Conservation (phyloP, 805 yeast genomes). For the Ogataea henricii region DNA sequence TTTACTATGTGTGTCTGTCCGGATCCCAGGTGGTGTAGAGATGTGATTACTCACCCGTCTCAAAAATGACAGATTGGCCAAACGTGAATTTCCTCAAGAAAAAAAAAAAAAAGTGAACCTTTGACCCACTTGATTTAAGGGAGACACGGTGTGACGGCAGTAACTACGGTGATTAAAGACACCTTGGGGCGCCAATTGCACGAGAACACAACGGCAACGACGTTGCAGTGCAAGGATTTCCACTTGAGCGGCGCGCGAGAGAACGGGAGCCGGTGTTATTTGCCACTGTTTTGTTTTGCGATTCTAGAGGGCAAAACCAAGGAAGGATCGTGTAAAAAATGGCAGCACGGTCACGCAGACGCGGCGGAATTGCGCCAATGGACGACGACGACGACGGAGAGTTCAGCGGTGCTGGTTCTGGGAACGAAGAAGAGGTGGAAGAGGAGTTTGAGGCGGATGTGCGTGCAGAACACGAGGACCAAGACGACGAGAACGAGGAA, state of each 20-base stretch:
- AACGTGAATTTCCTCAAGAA: neutral
- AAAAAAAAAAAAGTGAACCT: neutral
- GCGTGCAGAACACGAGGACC: constrained; percentile 12
- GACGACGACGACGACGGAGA: constrained; percentile 25
- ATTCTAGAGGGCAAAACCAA: neutral
- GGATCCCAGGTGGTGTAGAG: neutral
- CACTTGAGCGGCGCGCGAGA: neutral
- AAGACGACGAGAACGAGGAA: constrained; percentile 19
- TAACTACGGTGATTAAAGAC: neutral
- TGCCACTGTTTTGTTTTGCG: neutral
- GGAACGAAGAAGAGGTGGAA: constrained; percentile 20
- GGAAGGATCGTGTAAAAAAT: neutral
- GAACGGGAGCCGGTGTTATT: neutral
- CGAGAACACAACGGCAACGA: neutral
- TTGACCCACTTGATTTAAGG: neutral
- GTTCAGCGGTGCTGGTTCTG: constrained; percentile 13
- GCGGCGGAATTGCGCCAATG: neutral
- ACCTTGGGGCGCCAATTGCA: constrained; percentile 1
- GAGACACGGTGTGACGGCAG: neutral
- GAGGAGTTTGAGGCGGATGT: constrained; percentile 29
- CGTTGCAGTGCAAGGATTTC: neutral
- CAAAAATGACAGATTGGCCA: neutral
- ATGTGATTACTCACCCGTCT: neutral
- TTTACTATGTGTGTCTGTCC: too few relatives aligned
- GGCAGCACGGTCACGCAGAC: constrained; percentile 2